A percentile compares a stretch with the other conserved stretches of the same genome.
phyloP scores from a whole-genome alignment of 352 stramenopile species.

The Globisporangium mamillatum region DNA sequence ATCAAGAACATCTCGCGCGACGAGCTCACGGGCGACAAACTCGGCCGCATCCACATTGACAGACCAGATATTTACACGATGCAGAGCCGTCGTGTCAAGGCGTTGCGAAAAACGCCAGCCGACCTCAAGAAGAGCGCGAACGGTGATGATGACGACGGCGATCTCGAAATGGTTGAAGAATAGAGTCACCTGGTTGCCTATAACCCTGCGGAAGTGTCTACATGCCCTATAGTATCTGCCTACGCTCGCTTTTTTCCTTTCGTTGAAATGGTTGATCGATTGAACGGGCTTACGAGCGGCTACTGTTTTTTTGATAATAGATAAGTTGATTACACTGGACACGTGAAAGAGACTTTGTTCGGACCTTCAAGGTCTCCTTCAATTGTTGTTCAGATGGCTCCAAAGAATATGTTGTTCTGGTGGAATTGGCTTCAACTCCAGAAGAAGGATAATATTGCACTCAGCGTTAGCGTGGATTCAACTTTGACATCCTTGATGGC shows the following conservation, averaged over 20 bases:
- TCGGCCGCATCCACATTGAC: constrained; percentile 98
- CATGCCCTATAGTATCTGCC: neutral
- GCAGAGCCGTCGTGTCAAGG: constrained; percentile 94
- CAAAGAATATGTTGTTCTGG: too few relatives aligned
- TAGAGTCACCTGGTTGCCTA: constrained; percentile 2
- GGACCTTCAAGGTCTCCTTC: too few relatives aligned
- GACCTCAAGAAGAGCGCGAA: constrained; percentile 68
- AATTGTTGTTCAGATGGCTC: too few relatives aligned
- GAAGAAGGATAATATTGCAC: too few relatives aligned
- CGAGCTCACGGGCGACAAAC: constrained; percentile 97
- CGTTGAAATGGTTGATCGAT: neutral
- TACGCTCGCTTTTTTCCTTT: neutral
- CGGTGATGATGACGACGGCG: constrained; percentile 25
- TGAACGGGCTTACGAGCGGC: neutral
- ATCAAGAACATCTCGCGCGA: constrained; percentile 97
- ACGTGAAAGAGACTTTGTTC: neutral
- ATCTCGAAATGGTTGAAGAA: constrained; percentile 34
- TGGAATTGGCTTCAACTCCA: too few relatives aligned
- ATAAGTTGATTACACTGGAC: constrained; percentile 1
- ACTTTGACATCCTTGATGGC: too few relatives aligned
- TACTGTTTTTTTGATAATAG: neutral
- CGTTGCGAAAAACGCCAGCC: constrained; percentile 83
- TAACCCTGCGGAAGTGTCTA: neutral
- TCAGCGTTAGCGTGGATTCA: too few relatives aligned
- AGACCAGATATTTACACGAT: constrained; percentile 97